These are phyloP conservation scores for Dipteronia sinensis DNA, from an alignment of 345 rosid genomes.

Conservation along the genomic window DNA sequence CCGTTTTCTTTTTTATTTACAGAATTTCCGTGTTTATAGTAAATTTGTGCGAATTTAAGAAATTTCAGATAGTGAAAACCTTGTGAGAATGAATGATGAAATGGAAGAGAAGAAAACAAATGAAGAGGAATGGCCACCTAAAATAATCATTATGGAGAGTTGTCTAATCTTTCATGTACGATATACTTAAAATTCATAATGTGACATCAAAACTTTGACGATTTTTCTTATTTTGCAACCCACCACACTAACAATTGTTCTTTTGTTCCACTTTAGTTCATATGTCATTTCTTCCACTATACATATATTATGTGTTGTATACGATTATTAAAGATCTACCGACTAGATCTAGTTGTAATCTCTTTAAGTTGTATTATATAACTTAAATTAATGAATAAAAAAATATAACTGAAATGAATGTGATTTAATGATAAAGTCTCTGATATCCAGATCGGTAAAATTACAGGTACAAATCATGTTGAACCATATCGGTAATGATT, in stretches of 20 bases:
- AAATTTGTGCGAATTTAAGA: neutral
- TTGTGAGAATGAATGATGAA: too few relatives aligned
- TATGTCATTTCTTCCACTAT: neutral
- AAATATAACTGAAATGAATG: too few relatives aligned
- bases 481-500: too few relatives aligned
- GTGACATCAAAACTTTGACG: neutral
- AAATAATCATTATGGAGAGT: conserved; percentile 1
- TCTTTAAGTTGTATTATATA: too few relatives aligned
- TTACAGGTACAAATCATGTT: too few relatives aligned
- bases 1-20: too few relatives aligned
- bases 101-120: neutral
- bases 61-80: neutral
- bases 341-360: too few relatives aligned
- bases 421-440: too few relatives aligned
- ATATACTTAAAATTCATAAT: neutral
- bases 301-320: too few relatives aligned
- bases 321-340: too few relatives aligned
- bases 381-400: too few relatives aligned
- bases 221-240: conserved; percentile 2
- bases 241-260: neutral
- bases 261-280: neutral
- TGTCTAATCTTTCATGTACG: neutral
- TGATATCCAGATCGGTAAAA: too few relatives aligned
- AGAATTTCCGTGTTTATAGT: neutral
- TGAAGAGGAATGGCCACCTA: conserved; percentile 8